Evolutionary conservation across 169 alveolate species (phyloP), one percentile per base, ranked within the genome.

Genomic region (Eimeria acervulina): DNA sequence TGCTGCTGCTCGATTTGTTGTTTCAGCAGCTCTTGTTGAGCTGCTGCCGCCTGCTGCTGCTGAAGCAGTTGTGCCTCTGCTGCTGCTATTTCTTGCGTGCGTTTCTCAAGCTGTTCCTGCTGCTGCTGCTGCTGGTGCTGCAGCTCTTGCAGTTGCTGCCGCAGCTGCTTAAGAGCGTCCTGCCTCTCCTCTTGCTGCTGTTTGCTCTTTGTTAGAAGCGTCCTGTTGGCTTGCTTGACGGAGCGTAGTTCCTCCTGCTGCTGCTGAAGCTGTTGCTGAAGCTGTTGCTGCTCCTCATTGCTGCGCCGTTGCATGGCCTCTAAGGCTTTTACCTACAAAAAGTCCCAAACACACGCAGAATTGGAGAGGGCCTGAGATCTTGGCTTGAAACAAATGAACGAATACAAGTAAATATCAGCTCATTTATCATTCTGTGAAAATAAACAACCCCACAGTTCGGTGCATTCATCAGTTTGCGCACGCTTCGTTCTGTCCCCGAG

Each of bases 131-230:
- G 91, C 52, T 87, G 83, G 19, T 36, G 81, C 59, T 87, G 93
- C 83, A 87, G 81, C 7, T 87, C 93, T 47, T 87, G 81, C 59
- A 61, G 59, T 47, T 87, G 93, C 42, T 87, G 93, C 42, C 81
- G 81, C 59, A 87, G 93, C 61, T 38, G 59, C 61, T 61, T 44
- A 38, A 87, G 59, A 2, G 93, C 70, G 33, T 87, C 93, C 51
- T 87, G 93, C n/a, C 63, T 55, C 93, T 87, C 93, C 83, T 87
- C 93, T 28, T 87, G 93, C 31, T 87, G 93, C 66, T 87, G 93
- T 17, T 87, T 87, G 61, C 81, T 55, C 42, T 87, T 87, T 1
- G 93, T 40, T 42, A 87, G 93, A 21, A 61, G 51, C 0, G 81
- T 23, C n/a, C 93, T 26, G 31, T 87, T 87, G 59, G 81, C 33